Evolutionary conservation across 331 rosid genomes (phyloP).

Genomic region (Arachis monticola): DNA sequence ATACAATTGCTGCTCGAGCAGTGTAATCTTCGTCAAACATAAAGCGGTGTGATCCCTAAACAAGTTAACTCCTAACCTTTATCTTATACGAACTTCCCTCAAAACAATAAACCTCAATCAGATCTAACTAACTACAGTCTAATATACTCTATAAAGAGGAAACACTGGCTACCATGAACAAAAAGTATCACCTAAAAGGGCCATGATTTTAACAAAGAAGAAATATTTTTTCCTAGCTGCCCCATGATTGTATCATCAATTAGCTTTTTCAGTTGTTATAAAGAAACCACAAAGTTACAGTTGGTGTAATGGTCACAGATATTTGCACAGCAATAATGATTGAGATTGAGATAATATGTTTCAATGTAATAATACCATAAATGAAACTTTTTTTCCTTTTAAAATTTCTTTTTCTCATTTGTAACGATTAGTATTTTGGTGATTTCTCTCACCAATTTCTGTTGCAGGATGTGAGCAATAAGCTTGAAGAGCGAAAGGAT

Average conservation of each 20-base stretch:
- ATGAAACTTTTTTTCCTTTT: neutral
- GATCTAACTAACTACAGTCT: neutral
- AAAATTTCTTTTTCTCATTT: neutral
- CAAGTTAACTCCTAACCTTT: neutral
- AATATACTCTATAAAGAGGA: constrained; percentile 5
- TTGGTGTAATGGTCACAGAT: neutral
- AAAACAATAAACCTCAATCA: neutral
- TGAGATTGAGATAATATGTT: constrained; percentile 6
- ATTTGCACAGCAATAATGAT: constrained; percentile 28
- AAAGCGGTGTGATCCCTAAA: neutral
- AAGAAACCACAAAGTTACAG: constrained; percentile 1
- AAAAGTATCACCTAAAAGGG: neutral
- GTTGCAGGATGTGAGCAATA: constrained; percentile 81
- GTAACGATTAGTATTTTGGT: constrained; percentile 17
- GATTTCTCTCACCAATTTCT: constrained; percentile 24
- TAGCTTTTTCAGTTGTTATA: constrained; percentile 19
- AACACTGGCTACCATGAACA: neutral
- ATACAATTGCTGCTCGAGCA: neutral
- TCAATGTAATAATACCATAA: constrained; percentile 17
- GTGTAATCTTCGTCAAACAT: neutral
- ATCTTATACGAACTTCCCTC: neutral
- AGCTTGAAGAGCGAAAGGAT: constrained; percentile 96
- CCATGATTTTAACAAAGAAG: neutral
- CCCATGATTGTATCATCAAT: constrained; percentile 10
- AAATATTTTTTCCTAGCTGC: neutral